A percentile compares a stretch with the other conserved stretches of the same genome.
These are phyloP conservation scores for Podospora conica DNA, from an alignment of 495 filamentous ascomycete species.

Conservation along the genomic window DNA sequence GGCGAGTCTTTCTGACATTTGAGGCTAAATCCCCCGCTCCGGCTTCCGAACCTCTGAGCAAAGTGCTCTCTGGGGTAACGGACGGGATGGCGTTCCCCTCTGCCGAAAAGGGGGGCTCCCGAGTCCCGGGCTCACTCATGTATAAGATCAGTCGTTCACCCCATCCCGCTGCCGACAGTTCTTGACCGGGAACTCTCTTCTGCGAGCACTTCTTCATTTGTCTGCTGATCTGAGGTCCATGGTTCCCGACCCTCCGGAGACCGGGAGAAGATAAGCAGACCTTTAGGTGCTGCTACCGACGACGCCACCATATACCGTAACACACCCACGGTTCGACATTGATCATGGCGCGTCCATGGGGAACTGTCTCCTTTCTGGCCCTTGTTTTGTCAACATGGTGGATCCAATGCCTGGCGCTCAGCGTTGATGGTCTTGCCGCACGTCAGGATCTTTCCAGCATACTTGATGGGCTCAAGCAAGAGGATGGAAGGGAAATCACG, in stretches of 20 bases:
- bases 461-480: background rate
- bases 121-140: background rate
- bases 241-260: background rate
- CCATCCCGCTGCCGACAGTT: background rate
- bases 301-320: background rate
- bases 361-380: background rate
- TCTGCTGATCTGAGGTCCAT: background rate
- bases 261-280: background rate
- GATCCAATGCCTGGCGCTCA: slow-evolving; percentile 2
- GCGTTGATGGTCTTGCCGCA: background rate
- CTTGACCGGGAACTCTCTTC: background rate
- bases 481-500: slow-evolving; percentile 9
- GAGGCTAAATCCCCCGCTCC: slow-evolving; percentile 6
- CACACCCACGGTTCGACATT: background rate
- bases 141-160: background rate
- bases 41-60: background rate
- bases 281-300: background rate
- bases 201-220: background rate
- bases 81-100: background rate
- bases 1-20: background rate
- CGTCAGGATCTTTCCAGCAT: background rate
- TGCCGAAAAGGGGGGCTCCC: background rate
- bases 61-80: background rate
- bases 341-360: background rate
- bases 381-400: slow-evolving; percentile 1